Evolutionary conservation across 257 asterid species (phyloP), one percentile per base, ranked within the genome.

Genomic region (Verbena officinalis): DNA sequence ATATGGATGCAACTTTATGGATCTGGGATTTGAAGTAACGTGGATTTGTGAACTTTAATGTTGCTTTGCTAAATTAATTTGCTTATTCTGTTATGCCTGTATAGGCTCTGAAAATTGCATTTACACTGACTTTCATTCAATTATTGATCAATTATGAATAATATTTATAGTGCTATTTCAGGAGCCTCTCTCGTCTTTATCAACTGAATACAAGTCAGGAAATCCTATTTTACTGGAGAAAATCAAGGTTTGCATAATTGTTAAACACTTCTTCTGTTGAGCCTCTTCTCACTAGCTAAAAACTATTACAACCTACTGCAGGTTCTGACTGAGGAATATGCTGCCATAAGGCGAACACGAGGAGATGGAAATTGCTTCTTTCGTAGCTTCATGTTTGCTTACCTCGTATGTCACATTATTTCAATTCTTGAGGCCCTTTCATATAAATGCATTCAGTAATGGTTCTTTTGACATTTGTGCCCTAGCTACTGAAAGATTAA

Each of bases 331-430:
- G 88, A 82, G 67, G 86, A 83, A 64, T 94, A 86, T 80, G 88
- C 86, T 40, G 91, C 88, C 62, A 84, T 94, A 48, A 88, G 99
- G 85, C 84, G 97, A 62, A 78, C 97, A 17, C 77, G 97, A 20
- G 99, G 99, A 66, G 98, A 94, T 74, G 98, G 97, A 68, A 94
- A 94, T 59, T 90, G 99, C 77, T 94, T 94, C 81, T 94, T 94
- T 70, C 95, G 99, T 57, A 69, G 97, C 82, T 94, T 94, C 85
- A 90, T 94, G 99, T 90, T 94, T 79, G 82, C 93, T 59, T 90
- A 88, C 84, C 96, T 94, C 45, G 98, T 94, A 84, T 58, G 93
- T 61, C 48, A n/a, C 40, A 8, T 57, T 38, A 4, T 66, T 38
- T 63, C 14, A 67, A 16, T 59, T 55, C 57, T 53, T 54, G 19